phyloP scores from a whole-genome alignment of 306 rosid genomes.

The Benincasa hispida region DNA sequence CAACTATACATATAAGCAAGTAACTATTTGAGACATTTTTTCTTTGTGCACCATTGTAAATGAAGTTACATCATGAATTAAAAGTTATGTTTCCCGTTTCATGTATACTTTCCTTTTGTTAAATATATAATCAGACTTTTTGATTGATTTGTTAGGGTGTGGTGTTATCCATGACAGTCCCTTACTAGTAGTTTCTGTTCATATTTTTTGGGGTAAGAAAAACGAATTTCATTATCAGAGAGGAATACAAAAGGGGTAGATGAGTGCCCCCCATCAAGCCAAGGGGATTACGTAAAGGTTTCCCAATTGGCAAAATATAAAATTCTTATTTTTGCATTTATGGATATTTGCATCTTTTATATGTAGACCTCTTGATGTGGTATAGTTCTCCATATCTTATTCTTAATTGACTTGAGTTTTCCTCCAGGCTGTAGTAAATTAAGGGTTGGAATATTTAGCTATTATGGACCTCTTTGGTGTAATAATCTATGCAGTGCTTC shows the following conservation, averaged over 20 bases:
- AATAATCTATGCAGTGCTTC: background rate
- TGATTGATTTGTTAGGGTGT: background rate
- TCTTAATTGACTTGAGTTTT: background rate
- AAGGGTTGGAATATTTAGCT: background rate
- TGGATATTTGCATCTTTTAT: background rate
- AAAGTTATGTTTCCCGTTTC: background rate
- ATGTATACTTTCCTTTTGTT: background rate
- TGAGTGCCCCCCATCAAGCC: background rate
- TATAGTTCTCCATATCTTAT: background rate
- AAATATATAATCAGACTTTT: background rate
- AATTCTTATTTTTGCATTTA: background rate
- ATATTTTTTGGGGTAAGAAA: background rate
- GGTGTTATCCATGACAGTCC: background rate
- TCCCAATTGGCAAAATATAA: background rate
- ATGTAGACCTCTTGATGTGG: background rate
- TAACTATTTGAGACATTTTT: background rate
- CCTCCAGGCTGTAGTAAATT: background rate
- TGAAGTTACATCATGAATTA: background rate
- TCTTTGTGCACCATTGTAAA: background rate
- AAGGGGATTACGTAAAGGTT: background rate
- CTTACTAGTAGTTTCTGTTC: background rate
- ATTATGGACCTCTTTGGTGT: background rate
- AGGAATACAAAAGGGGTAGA: background rate
- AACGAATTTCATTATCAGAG: background rate
- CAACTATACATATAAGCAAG: background rate